Conservation (phyloP, 495 filamentous ascomycete genomes). For the Tuber borchii region DNA sequence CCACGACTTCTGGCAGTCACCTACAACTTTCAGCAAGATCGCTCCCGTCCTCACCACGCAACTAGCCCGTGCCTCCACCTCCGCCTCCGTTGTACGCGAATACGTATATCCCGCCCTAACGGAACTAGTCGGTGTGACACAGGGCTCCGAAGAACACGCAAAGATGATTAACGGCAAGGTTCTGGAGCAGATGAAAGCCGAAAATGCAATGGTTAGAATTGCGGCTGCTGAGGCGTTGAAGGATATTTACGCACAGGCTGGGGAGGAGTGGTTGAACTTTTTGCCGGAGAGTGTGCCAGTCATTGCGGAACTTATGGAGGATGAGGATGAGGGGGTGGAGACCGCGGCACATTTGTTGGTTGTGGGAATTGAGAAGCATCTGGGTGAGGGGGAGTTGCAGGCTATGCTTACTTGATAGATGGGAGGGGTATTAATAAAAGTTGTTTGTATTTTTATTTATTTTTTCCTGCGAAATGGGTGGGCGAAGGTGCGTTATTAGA, state of each 20-base stretch:
- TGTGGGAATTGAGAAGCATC: conserved; percentile 71
- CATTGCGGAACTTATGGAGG: conserved; percentile 89
- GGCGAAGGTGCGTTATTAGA: not conserved
- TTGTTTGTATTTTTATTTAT: not conserved
- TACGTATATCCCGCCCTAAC: conserved; percentile 49
- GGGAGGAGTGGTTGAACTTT: conserved; percentile 84
- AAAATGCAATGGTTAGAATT: conserved; percentile 58
- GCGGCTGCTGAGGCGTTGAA: conserved; percentile 74
- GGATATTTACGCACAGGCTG: conserved; percentile 65
- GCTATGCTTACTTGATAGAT: conserved; percentile 69
- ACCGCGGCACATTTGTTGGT: conserved; percentile 81
- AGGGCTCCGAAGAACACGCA: conserved; percentile 76
- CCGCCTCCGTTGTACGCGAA: conserved; percentile 39
- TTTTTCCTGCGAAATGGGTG: not conserved
- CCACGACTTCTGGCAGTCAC: conserved; percentile 81
- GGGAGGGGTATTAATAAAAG: not conserved
- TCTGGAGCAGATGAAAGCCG: conserved; percentile 67
- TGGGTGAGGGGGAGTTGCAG: conserved; percentile 75
- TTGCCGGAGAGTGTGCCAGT: conserved; percentile 91
- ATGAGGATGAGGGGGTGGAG: conserved; percentile 89
- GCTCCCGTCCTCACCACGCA: conserved; percentile 62
- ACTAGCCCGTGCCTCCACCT: conserved; percentile 54
- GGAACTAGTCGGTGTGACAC: conserved; percentile 65
- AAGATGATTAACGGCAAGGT: conserved; percentile 74
- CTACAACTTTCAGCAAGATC: conserved; percentile 69